Evolutionary conservation across 2,329 filamentous ascomycete genomes (phyloP).

Genomic region (Lojkania enalia): DNA sequence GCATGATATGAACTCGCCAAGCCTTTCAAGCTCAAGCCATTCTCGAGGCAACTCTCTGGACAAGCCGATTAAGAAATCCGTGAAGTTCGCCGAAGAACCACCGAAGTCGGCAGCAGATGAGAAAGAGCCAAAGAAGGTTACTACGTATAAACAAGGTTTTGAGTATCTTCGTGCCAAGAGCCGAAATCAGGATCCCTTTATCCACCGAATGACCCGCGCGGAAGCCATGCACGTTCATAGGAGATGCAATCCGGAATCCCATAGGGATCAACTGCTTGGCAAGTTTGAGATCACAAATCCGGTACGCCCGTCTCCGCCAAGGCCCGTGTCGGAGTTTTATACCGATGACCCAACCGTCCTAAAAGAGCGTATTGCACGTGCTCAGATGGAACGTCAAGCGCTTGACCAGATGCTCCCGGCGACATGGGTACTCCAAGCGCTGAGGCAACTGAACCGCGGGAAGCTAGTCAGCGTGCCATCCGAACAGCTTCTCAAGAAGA

Average conservation of each 20-base stretch:
- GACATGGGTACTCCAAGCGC: conserved; percentile 65
- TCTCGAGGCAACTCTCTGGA: conserved; percentile 41
- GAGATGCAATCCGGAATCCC: conserved; percentile 70
- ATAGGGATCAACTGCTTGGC: conserved; percentile 80
- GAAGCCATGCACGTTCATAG: conserved; percentile 86
- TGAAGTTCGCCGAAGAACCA: conserved; percentile 65
- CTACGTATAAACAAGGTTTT: conserved; percentile 87
- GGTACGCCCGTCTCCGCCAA: conserved; percentile 47
- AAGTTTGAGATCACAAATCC: conserved; percentile 73
- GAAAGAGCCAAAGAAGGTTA: conserved; percentile 55
- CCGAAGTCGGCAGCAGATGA: conserved; percentile 29
- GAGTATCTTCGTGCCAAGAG: conserved; percentile 70
- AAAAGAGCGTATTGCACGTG: conserved; percentile 55
- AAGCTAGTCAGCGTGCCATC: conserved; percentile 59
- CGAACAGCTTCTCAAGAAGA: conserved; percentile 52
- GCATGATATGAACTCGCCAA: conserved; percentile 51
- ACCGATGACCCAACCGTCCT: conserved; percentile 63
- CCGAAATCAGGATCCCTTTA: conserved; percentile 73
- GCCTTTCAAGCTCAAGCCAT: conserved; percentile 31
- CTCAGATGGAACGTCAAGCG: conserved; percentile 79
- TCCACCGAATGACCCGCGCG: conserved; percentile 81
- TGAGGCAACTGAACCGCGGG: conserved; percentile 63
- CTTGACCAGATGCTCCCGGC: conserved; percentile 67
- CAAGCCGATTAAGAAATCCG: conserved; percentile 68
- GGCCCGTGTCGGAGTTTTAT: conserved; percentile 52